A percentile compares a stretch with the other conserved stretches of the same genome.
Evolutionary conservation across 2,329 filamentous ascomycete genomes (phyloP).

Genomic region (Trichoderma sp.): DNA sequence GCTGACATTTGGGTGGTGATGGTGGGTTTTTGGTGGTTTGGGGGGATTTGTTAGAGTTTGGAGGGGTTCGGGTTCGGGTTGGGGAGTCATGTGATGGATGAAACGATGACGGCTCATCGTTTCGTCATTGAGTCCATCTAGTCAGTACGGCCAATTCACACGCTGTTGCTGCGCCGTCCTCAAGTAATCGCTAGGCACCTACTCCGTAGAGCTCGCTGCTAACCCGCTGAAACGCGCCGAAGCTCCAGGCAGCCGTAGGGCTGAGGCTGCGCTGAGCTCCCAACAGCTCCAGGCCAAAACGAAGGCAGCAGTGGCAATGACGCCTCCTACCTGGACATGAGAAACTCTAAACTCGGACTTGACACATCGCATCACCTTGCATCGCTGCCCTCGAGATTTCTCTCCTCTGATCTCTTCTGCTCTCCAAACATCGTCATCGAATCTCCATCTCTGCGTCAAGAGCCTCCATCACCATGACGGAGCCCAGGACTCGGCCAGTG

Average conservation of each 20-base stretch:
- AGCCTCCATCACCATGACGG: neutral
- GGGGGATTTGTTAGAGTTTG: neutral
- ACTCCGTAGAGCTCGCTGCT: neutral
- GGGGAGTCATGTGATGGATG: slow-evolving; percentile 1
- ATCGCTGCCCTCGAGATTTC: no score
- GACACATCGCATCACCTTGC: no score
- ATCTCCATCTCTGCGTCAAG: no score
- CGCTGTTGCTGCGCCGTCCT: neutral
- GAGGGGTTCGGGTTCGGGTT: neutral
- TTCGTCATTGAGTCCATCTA: neutral
- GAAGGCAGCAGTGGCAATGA: slow-evolving; percentile 15
- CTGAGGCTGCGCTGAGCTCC: neutral
- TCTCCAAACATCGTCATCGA: neutral
- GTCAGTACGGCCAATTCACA: no score
- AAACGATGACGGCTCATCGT: neutral
- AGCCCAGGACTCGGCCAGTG: neutral
- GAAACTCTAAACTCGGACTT: no score
- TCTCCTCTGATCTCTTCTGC: neutral
- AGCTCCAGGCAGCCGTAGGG: neutral
- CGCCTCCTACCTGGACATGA: neutral
- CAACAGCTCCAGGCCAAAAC: neutral
- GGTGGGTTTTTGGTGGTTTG: neutral
- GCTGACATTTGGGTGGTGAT: neutral
- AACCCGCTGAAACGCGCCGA: neutral
- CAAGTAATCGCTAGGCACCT: neutral